Evolutionary conservation across 1,284 basidiomycete genomes (phyloP).

Genomic region (Irpex sp.): DNA sequence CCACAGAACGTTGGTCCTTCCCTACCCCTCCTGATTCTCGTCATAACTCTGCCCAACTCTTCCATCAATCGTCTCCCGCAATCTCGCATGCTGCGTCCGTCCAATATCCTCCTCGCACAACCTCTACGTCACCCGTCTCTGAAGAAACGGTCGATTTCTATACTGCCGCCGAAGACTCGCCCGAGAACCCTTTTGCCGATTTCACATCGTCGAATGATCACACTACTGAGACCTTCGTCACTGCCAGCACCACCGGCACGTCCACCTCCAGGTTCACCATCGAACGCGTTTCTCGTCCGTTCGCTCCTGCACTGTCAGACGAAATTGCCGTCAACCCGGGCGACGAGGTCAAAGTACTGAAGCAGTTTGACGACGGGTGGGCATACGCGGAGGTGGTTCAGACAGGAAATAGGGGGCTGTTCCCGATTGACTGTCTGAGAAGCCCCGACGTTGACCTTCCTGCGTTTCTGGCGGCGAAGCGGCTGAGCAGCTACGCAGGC

Average conservation of each 20-base stretch:
- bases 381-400: conserved; percentile 37
- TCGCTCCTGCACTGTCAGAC: conserved; percentile 52
- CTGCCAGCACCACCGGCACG: conserved; percentile 21
- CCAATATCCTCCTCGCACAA: neutral
- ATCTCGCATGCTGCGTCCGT: neutral
- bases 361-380: conserved; percentile 69
- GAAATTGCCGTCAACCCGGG: conserved; percentile 51
- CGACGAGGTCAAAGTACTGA: conserved; percentile 50
- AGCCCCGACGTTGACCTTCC: conserved; percentile 43
- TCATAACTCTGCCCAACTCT: neutral
- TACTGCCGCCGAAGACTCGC: conserved; percentile 7
- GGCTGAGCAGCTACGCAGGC: conserved; percentile 37
- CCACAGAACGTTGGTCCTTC: conserved; percentile 61
- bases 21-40: conserved; percentile 29
- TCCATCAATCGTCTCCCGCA: neutral
- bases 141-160: conserved; percentile 14
- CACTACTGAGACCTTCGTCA: conserved; percentile 15
- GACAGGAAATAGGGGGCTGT: conserved; percentile 34
- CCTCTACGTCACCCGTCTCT: conserved; percentile 4
- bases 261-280: conserved; percentile 31
- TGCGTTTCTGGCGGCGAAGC: conserved; percentile 45
- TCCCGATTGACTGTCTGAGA: conserved; percentile 62
- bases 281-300: conserved; percentile 51
- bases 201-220: conserved; percentile 8
- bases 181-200: conserved; percentile 13